Evolutionary conservation across 2,329 filamentous ascomycete genomes (phyloP), one percentile per base, ranked within the genome.

Genomic region (Zymoseptoria crescenta): DNA sequence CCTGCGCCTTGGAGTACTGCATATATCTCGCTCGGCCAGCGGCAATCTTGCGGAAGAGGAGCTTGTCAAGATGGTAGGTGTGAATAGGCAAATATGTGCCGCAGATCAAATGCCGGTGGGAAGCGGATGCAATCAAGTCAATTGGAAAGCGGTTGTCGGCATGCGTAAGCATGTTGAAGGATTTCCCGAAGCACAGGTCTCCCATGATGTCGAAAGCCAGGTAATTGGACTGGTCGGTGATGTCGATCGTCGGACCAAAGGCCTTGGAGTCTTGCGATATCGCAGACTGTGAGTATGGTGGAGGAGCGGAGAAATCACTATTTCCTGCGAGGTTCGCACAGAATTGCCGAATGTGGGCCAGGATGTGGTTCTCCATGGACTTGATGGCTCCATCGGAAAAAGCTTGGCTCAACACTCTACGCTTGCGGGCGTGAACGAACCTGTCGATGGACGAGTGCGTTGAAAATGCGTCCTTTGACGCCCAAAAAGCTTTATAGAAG

Each of bases 401-500:
- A 1, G 77, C 78, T 62, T 78, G 76, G 61, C 69, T 73, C 59
- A 80, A 68, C 0, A 80, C 76, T 20, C 77, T 59, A 9, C 78
- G 69, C 66, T 80, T 80, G 10, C 77, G 69, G 5, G 76, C 76
- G 71, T 80, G 78, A 28, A 74, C 70, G 62, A 67, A 64, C 63
- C 77, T 78, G 60, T 80, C 76, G 24, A 77, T 78, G 1, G 73
- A 69, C n/a, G 68, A 73, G 62, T 79, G 75, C 5, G 77, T 78
- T 62, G 73, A 78, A 50, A 73, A 70, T 24, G 74, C 72, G 49
- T 74, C 70, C 9, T 74, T 74, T 16, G 73, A 75, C 6, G 74
- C 73, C 1, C 75, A 75, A 60, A 81, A 79, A 1, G 78, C 75
- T 24, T 72, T 70, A 65, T 81, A 81, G 63, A 78, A 80, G 41